Evolutionary conservation across 176 grass and related monocot genomes (phyloP), one percentile per base, ranked within the genome.

Genomic region (Triticum urartu): DNA sequence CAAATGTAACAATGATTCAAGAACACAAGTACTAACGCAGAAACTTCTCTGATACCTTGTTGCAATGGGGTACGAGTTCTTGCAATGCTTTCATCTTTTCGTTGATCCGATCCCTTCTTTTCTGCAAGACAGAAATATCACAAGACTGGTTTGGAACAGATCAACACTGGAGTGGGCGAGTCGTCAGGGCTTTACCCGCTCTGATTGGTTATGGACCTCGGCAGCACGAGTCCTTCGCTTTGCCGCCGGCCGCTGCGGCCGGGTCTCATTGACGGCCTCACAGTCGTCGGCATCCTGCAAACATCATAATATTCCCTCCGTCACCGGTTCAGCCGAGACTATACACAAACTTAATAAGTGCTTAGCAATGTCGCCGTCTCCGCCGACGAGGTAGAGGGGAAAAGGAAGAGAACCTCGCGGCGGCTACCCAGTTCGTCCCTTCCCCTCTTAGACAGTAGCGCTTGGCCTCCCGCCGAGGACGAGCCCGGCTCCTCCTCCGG

Each of bases 81-180:
- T 99, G 94, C 85, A 99, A 83, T 65, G 94, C 86, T 38, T 81
- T 83, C 89, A 99, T 91, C 88, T 94, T 98, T n/a, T 99, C 97
- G 35, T 99, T 99, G 85, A 99, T 96, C 62, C 92, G 75, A 48
- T 96, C 94, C 71, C 97, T 91, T 93, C 97, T 92, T 91, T 90
- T 96, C 92, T 96, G 78, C 67, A 69, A 64, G 11, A 14, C 83
- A 74, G 50, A 81, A 33, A 48, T 32, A 24, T 6, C 4, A 86
- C 3, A 81, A 77, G 26, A 81, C 78, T 56, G 48, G 24, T 66
- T 22, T n/a, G 11, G 7, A 20, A n/a, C 59, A 58, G 18, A 3
- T 48, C 72, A 74, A 50, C 52, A 33, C 4, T 7, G 20, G 25
- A 50, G 28, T 78, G 77, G 58, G 35, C 64, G 59, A 18, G 25